These are phyloP conservation scores for Candida maris DNA, from an alignment of 805 yeast species.

Conservation along the genomic window DNA sequence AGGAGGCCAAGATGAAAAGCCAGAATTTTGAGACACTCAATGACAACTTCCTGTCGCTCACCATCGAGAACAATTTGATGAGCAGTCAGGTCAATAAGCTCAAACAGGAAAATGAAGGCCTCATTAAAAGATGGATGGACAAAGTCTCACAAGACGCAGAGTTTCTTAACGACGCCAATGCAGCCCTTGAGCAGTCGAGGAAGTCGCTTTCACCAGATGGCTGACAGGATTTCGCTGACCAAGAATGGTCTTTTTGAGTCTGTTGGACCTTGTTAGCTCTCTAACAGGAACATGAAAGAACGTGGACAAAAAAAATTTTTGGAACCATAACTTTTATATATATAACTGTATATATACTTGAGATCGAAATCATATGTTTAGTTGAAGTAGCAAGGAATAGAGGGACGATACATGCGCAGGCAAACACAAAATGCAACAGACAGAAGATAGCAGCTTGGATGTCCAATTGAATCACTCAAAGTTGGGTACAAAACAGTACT, in stretches of 20 bases:
- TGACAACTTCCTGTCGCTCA: slow-evolving; percentile 46
- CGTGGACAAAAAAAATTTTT: no score
- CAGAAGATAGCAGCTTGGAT: slow-evolving; percentile 16
- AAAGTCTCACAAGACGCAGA: slow-evolving; percentile 42
- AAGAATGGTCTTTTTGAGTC: no score
- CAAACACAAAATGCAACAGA: not conserved
- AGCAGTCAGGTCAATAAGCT: slow-evolving; percentile 31
- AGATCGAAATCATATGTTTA: no score
- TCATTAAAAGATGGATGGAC: slow-evolving; percentile 42
- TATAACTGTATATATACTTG: no score
- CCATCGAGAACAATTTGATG: slow-evolving; percentile 48
- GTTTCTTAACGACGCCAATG: slow-evolving; percentile 39
- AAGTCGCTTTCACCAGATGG: slow-evolving; percentile 14
- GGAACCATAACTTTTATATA: no score
- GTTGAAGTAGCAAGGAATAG: no score
- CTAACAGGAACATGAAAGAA: no score
- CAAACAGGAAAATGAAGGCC: slow-evolving; percentile 35
- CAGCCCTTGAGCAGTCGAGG: slow-evolving; percentile 22
- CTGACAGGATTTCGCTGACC: no score
- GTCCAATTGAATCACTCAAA: slow-evolving; percentile 64
- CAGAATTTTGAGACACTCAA: slow-evolving; percentile 46
- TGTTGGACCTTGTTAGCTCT: no score
- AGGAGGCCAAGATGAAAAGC: slow-evolving; percentile 37
- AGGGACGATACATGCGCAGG: no score
- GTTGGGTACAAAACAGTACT: slow-evolving; percentile 83